Evolutionary conservation across 2,329 filamentous ascomycete genomes (phyloP).

Genomic region (Pseudopyrenochaeta lycopersici): DNA sequence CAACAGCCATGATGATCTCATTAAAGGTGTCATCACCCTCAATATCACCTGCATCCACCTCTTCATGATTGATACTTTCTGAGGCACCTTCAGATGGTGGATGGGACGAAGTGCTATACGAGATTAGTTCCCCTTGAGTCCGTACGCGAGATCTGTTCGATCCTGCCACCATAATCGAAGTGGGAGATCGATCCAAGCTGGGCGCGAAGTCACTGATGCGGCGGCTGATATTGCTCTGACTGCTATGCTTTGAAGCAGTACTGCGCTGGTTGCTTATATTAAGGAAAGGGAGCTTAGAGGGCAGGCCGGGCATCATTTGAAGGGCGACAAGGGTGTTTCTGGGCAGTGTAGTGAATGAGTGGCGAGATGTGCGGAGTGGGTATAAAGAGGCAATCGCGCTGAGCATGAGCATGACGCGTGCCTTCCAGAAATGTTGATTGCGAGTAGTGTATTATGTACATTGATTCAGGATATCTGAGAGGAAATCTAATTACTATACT

Average conservation of each 20-base stretch:
- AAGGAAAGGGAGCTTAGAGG: constrained; percentile 12
- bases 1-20: constrained; percentile 82
- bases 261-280: constrained; percentile 15
- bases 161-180: constrained; percentile 10
- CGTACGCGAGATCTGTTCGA: constrained; percentile 1
- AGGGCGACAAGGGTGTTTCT: not conserved
- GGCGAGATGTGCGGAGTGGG: not conserved
- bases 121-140: not conserved
- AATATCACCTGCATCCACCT: constrained; percentile 21
- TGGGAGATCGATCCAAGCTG: constrained; percentile 16
- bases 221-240: constrained; percentile 11
- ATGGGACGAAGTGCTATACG: constrained; percentile 2
- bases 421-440: constrained; percentile 12
- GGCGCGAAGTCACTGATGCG: constrained; percentile 7
- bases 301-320: constrained; percentile 21
- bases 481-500: constrained; percentile 15
- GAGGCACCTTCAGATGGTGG: constrained; percentile 7
- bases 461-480: constrained; percentile 14
- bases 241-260: constrained; percentile 14
- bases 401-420: constrained; percentile 15
- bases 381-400: constrained; percentile 24
- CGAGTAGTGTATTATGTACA: constrained; percentile 9
- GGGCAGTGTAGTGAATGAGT: constrained; percentile 1
- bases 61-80: not conserved
- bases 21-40: constrained; percentile 62